Base-by-base conservation (phyloP, 2,329 filamentous ascomycete genomes). In the Talaromyces sp. region DNA sequence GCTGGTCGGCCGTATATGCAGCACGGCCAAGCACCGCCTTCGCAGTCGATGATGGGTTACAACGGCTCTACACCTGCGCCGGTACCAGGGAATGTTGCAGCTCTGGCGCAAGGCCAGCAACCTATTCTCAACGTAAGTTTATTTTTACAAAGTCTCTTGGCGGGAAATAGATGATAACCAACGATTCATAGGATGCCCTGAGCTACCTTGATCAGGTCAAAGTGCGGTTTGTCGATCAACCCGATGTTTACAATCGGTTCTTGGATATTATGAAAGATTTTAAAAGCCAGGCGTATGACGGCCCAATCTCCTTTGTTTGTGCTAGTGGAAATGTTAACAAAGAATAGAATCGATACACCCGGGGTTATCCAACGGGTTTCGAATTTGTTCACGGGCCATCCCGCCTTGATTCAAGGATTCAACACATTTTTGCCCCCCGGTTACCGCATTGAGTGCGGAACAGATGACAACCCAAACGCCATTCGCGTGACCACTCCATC, bases 231-330 rank as follows among this genome's bases (percentile, higher is more conserved):
- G 90, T 92, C 63, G 93, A 98, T 65, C 92, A 97, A 67, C 93
- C 95, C 4, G 93, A 98, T 75, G 95, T 99, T 0, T 99, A 99
- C 71, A 98, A 98, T 71, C 84, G 91, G 42, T 98, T 99, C 69
- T 80, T 99, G 53, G 95, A 99, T 69, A 99, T 99, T 55, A 99
- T 99, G 95, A 99, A 99, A 72, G 95, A 99, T 69, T 99, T 99
- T 75, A 99, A 99, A 78, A 96, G 92, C 70, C 93, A 96, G 78
- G 92, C 93, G 85, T 93, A 81, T 78, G 89, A 84, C 60, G 44
- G 25, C 53, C 54, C 62, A 70, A 79, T 28, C 28, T 60, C 51
- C 39, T 19, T 47, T 28, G 19, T 30, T 32, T 28, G 25, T 61
- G 42, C 22, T 58, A 27, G 28, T 17, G 36, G 6, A 62, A 36